Evolutionary conservation across 495 filamentous ascomycete genomes (phyloP).

Genomic region (Letharia columbiana): DNA sequence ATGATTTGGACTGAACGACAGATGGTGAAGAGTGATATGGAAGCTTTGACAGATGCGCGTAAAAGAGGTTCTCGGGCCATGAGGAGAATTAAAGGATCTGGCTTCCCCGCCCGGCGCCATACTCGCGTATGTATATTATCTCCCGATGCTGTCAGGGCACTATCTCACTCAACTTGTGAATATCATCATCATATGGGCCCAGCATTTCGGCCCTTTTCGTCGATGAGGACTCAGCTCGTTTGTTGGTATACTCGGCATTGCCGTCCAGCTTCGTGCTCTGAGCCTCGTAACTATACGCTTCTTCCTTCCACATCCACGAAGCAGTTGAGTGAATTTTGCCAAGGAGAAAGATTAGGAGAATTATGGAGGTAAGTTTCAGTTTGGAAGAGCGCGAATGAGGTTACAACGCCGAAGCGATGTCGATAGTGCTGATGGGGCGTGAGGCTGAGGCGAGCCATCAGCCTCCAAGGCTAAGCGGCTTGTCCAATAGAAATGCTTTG

Average conservation of each 20-base stretch:
- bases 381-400: conserved; percentile 10
- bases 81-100: conserved; percentile 11
- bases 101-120: conserved; percentile 7
- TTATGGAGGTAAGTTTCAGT: conserved; percentile 3
- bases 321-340: neutral
- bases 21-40: neutral
- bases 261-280: neutral
- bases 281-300: neutral
- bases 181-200: neutral
- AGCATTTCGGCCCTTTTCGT: neutral
- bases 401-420: neutral
- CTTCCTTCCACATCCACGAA: neutral
- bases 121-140: conserved; percentile 2
- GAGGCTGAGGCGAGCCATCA: neutral
- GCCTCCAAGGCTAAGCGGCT: neutral
- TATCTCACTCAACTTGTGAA: neutral
- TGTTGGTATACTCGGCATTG: neutral
- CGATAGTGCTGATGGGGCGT: neutral
- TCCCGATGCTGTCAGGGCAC: conserved; percentile 1
- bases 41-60: conserved; percentile 2
- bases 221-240: neutral
- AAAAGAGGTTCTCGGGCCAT: conserved; percentile 6
- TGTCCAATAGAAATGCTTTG: neutral
- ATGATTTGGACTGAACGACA: neutral
- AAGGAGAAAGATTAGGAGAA: neutral